These are phyloP conservation scores for Leccinum subtestaceum DNA, from an alignment of 768 basidiomycete species.

Conservation along the genomic window DNA sequence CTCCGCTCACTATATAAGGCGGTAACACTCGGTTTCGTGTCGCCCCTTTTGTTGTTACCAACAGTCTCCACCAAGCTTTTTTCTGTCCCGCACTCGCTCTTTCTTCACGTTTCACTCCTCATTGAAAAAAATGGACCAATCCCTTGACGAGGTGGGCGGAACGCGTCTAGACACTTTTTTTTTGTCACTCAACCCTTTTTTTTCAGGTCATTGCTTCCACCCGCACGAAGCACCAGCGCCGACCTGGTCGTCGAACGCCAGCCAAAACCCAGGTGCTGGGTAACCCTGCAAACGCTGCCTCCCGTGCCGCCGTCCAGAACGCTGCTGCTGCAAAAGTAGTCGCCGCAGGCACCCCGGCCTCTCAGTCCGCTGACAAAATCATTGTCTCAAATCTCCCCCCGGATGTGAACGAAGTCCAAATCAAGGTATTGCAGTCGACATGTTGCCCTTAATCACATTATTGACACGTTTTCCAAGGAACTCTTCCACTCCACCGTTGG, in stretches of 20 bases:
- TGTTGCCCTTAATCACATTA: neutral
- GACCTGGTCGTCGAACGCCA: slow-evolving; percentile 42
- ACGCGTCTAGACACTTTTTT: slow-evolving; percentile 6
- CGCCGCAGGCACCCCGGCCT: slow-evolving; percentile 37
- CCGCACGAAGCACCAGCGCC: slow-evolving; percentile 45
- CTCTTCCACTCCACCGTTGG: slow-evolving; percentile 91
- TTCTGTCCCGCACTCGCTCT: neutral
- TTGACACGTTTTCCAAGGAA: slow-evolving; percentile 56
- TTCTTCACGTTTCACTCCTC: neutral
- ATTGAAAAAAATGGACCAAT: slow-evolving; percentile 68
- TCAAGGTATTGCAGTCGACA: slow-evolving; percentile 61
- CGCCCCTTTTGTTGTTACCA: slow-evolving; percentile 30
- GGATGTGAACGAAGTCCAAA: slow-evolving; percentile 91
- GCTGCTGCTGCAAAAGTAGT: slow-evolving; percentile 41
- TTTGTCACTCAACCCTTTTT: slow-evolving; percentile 12
- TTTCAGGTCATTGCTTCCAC: slow-evolving; percentile 59
- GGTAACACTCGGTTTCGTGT: slow-evolving; percentile 12
- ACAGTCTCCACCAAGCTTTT: slow-evolving; percentile 8
- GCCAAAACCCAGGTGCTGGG: slow-evolving; percentile 65
- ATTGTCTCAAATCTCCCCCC: slow-evolving; percentile 91
- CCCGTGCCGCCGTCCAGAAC: slow-evolving; percentile 53
- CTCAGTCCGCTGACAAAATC: slow-evolving; percentile 72
- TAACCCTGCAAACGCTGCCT: slow-evolving; percentile 44
- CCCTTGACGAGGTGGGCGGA: slow-evolving; percentile 74
- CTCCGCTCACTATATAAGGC: slow-evolving; percentile 27